Base-by-base conservation (phyloP, 768 basidiomycete genomes). In the Sporobolomyces phaffii region DNA sequence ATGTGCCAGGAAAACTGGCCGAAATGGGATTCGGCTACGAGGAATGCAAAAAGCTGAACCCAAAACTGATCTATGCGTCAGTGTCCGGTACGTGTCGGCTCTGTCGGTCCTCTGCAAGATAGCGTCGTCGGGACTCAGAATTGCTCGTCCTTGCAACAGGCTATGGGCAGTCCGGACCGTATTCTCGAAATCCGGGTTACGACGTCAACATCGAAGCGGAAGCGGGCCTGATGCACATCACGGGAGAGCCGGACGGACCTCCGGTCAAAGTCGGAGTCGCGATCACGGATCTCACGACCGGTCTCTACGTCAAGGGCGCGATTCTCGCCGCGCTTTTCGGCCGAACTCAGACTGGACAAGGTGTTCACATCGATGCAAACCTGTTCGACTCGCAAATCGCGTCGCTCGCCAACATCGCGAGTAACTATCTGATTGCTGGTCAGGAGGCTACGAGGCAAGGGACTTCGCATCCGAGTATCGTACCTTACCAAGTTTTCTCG, bases 191-290 rank as follows among this genome's bases (percentile, higher is more conserved):
- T 24, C 87, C 92, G 22, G 92, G 92, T 15, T 71, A 67, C 66
- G 70, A 65, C 57, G 65, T 72, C 41, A 67, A 51, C 54, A 85
- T 89, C 31, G 88, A 91, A 76, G 91, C 85, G 4, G 91, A 94
- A 77, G 91, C 92, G 38, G 94, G 93, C 14, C 79, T 94, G 31
- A 73, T 76, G 73, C 71, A 69, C 48, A 60, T 66, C 69, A 97
- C 92, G 20, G 92, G 92, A 54, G 93, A 94, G 78, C 82, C 86
- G 13, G 86, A 87, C 73, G 86, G 91, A 14, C 83, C 85, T 20
- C 93, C 92, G 5, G 86, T 84, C 75, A 96, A 97, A 78, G 92
- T 94, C n/a, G 93, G 93, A 13, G 92, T 96, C 31, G 92, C 93
- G 2, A 87, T 87, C 8, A 94, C 91, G 17, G 72, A 72, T 38